Conservation (phyloP, 2,329 filamentous ascomycete species). For the Ophiocordyceps camponoti-leonardi region DNA sequence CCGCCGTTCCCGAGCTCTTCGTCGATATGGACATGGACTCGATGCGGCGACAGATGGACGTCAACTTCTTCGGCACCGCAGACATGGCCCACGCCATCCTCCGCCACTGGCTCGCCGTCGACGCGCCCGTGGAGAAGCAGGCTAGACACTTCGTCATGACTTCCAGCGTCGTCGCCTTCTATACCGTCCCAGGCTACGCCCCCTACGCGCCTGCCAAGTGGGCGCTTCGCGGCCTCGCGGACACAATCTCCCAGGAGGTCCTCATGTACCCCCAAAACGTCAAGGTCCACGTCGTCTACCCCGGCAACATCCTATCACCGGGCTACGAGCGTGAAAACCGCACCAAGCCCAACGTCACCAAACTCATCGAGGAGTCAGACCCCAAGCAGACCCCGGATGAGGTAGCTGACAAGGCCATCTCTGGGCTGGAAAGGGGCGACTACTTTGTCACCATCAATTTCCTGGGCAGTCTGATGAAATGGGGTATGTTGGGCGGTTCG, state of each 20-base stretch:
- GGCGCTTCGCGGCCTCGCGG: slow-evolving; percentile 67
- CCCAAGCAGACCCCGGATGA: slow-evolving; percentile 60
- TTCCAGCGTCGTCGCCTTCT: slow-evolving; percentile 57
- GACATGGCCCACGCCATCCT: slow-evolving; percentile 75
- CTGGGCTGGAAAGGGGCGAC: slow-evolving; percentile 62
- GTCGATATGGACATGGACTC: slow-evolving; percentile 51
- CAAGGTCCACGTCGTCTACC: slow-evolving; percentile 65
- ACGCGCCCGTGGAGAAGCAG: slow-evolving; percentile 22
- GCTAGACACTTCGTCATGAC: slow-evolving; percentile 79
- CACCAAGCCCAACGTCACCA: slow-evolving; percentile 66
- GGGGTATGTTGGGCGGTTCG: slow-evolving; percentile 34
- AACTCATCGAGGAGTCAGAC: slow-evolving; percentile 67
- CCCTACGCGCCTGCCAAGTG: slow-evolving; percentile 75
- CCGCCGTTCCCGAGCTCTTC: slow-evolving; percentile 59
- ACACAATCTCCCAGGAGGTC: slow-evolving; percentile 70
- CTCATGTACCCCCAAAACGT: slow-evolving; percentile 74
- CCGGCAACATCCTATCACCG: slow-evolving; percentile 65
- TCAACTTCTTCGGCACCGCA: slow-evolving; percentile 76
- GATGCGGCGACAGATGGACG: slow-evolving; percentile 68
- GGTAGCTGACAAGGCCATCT: slow-evolving; percentile 54
- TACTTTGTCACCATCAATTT: slow-evolving; percentile 64
- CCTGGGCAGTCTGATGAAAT: slow-evolving; percentile 56
- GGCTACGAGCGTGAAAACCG: slow-evolving; percentile 61
- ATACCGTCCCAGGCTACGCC: slow-evolving; percentile 63
- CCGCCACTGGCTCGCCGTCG: slow-evolving; percentile 50